Conservation (phyloP, 495 filamentous ascomycete genomes). For the Podospora bellae-mahoneyi region DNA sequence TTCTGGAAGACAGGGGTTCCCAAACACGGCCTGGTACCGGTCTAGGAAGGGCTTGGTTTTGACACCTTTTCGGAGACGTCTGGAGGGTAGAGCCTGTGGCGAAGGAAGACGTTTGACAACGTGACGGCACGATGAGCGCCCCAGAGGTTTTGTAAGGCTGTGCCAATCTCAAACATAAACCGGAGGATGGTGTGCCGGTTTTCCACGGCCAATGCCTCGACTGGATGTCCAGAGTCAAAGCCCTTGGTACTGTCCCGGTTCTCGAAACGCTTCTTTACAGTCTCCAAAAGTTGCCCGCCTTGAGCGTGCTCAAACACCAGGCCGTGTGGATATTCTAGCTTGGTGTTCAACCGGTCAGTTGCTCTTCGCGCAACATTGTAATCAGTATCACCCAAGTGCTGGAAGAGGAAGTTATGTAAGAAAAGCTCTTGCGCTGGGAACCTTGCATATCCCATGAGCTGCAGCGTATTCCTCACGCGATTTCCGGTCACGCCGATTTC, state of each 20-base stretch:
- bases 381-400: no score
- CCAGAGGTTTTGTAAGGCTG: neutral
- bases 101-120: neutral
- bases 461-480: neutral
- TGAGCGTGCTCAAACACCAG: neutral
- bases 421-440: neutral
- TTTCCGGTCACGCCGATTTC: neutral
- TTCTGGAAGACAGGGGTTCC: neutral
- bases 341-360: neutral
- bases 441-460: neutral
- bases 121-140: neutral
- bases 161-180: neutral
- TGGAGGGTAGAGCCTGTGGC: neutral
- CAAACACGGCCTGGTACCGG: neutral
- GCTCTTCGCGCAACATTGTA: no score
- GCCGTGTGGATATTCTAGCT: neutral
- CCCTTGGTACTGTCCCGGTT: neutral
- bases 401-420: neutral
- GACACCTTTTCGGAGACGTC: neutral
- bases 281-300: neutral
- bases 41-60: neutral
- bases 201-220: neutral
- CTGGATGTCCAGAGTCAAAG: neutral
- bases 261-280: neutral
- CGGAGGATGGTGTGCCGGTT: neutral